Evolutionary conservation across 164 flowering plant genomes (phyloP).

Genomic region (Stephania japonica): DNA sequence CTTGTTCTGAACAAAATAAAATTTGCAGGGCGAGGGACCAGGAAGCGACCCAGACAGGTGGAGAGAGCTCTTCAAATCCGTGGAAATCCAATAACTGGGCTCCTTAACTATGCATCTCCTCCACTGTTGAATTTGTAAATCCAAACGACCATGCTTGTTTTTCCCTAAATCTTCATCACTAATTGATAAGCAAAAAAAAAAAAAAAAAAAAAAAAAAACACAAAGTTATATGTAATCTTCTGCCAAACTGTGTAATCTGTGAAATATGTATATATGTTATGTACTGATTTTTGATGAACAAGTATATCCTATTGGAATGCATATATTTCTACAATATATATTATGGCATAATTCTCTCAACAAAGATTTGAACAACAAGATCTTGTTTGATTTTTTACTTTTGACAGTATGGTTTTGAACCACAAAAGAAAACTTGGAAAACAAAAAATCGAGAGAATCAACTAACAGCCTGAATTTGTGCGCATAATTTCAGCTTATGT

Average conservation of each 20-base stretch:
- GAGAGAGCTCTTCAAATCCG: constrained; percentile 65
- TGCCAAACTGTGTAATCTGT: neutral
- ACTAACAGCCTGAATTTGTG: too few species aligned
- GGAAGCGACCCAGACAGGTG: constrained; percentile 66
- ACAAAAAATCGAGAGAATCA: too few species aligned
- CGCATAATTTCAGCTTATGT: too few species aligned
- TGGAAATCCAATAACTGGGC: constrained; percentile 22
- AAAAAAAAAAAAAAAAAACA: too few species aligned
- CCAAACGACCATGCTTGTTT: too few species aligned
- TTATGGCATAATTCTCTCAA: neutral
- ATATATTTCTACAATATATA: neutral
- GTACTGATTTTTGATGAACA: neutral
- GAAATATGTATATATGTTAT: neutral
- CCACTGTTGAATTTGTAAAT: neutral
- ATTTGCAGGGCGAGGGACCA: constrained; percentile 85
- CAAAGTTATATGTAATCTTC: neutral
- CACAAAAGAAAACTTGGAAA: neutral
- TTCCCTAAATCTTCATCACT: too few species aligned
- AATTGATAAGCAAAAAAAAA: too few species aligned
- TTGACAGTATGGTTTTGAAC: neutral
- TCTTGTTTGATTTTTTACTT: neutral
- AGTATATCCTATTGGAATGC: neutral
- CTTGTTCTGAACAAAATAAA: neutral
- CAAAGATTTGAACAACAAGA: neutral
- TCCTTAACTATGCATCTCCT: neutral